phyloP scores from a whole-genome alignment of 2,329 filamentous ascomycete species.

The Aspergillus oerlinghausenensis region DNA sequence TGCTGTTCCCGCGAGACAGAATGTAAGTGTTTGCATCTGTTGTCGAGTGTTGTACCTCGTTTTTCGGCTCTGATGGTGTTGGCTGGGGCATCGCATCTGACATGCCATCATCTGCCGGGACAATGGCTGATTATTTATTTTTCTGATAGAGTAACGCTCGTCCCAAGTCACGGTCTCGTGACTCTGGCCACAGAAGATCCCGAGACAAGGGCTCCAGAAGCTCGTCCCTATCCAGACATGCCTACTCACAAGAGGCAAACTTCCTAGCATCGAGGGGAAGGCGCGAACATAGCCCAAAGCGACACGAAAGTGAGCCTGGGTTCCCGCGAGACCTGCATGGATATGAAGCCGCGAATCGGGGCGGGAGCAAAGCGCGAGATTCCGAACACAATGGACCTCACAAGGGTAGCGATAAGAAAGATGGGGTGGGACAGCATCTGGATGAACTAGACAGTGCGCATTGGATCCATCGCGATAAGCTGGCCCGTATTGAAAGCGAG shows the following conservation, averaged over 20 bases:
- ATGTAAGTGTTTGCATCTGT: constrained; percentile 24
- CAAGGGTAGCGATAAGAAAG: constrained; percentile 15
- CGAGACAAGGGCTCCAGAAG: constrained; percentile 36
- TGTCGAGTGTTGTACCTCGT: no score
- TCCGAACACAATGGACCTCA: constrained; percentile 14
- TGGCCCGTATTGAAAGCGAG: constrained; percentile 48
- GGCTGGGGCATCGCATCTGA: neutral
- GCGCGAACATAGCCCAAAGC: constrained; percentile 29
- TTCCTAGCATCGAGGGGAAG: constrained; percentile 30
- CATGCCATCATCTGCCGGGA: neutral
- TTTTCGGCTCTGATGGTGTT: neutral
- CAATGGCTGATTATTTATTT: constrained; percentile 9
- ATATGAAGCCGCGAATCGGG: constrained; percentile 23
- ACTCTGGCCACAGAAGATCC: constrained; percentile 29
- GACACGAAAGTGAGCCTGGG: constrained; percentile 37
- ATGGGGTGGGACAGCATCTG: constrained; percentile 11
- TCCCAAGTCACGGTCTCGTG: constrained; percentile 33
- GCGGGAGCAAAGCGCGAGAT: constrained; percentile 20
- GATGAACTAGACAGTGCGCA: constrained; percentile 33
- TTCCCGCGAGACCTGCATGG: constrained; percentile 35
- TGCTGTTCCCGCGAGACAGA: constrained; percentile 31
- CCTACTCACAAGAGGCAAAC: constrained; percentile 25
- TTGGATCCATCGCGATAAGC: constrained; percentile 50
- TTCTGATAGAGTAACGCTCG: constrained; percentile 22
- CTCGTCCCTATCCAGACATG: constrained; percentile 33